A percentile compares a stretch with the other conserved stretches of the same genome.
Conservation (phyloP, 495 filamentous ascomycete species). For the Beverwykella pulmonaria region DNA sequence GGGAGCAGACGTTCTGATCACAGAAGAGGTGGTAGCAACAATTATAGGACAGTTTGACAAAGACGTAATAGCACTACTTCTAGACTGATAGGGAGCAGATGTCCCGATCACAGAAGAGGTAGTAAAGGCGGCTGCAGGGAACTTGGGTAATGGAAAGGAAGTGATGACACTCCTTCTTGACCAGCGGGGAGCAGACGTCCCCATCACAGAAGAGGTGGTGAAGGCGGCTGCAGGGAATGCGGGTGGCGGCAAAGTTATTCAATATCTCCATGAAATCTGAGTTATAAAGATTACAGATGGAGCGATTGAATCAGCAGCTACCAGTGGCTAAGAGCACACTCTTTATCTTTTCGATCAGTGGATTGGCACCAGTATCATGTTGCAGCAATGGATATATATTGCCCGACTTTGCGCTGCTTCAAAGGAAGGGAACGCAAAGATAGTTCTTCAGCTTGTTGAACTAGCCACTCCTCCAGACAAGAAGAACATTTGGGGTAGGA, state of each 20-base stretch:
- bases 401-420: slow-evolving; percentile 17
- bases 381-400: slow-evolving; percentile 18
- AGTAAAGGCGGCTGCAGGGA: slow-evolving; percentile 14
- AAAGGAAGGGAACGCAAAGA: slow-evolving; percentile 12
- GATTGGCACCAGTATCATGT: not conserved
- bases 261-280: slow-evolving; percentile 10
- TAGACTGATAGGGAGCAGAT: slow-evolving; percentile 8
- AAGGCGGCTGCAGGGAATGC: slow-evolving; percentile 8
- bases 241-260: slow-evolving; percentile 4
- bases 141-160: too few species aligned
- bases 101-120: slow-evolving; percentile 18
- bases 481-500: slow-evolving; percentile 16
- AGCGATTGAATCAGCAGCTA: slow-evolving; percentile 19
- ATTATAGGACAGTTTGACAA: slow-evolving; percentile 19
- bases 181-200: too few species aligned
- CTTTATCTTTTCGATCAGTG: slow-evolving; percentile 20
- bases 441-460: slow-evolving; percentile 14
- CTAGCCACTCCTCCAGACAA: slow-evolving; percentile 20
- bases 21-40: slow-evolving; percentile 18
- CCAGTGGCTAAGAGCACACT: slow-evolving; percentile 13
- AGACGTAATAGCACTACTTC: slow-evolving; percentile 23
- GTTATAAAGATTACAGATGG: slow-evolving; percentile 16
- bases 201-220: too few species aligned
- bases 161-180: too few species aligned
- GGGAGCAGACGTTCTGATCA: slow-evolving; percentile 9